Evolutionary conservation across 176 grass and related monocot species (phyloP).

Genomic region (Cocos nucifera): DNA sequence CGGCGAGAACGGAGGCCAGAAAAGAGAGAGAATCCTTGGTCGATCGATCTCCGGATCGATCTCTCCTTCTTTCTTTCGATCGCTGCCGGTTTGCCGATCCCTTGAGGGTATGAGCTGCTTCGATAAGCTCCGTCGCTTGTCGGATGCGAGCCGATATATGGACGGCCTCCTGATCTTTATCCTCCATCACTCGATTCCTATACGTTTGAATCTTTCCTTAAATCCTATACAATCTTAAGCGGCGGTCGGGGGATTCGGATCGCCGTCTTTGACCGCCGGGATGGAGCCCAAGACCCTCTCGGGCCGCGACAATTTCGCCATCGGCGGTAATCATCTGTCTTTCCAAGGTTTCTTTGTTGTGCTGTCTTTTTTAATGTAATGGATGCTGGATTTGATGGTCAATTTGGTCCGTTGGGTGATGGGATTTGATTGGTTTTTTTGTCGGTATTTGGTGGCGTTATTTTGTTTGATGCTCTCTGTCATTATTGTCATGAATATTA

Average conservation of each 20-base stretch:
- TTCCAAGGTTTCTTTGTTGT: too few relatives aligned
- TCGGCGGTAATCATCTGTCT: too few relatives aligned
- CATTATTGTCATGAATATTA: too few relatives aligned
- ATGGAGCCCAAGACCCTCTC: constrained; percentile 16
- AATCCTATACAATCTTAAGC: constrained; percentile 41
- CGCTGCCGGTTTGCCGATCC: constrained; percentile 31
- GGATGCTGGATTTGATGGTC: too few relatives aligned
- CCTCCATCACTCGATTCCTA: constrained; percentile 94
- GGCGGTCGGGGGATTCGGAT: not conserved
- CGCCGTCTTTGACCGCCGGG: constrained; percentile 26
- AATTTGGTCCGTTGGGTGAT: too few relatives aligned
- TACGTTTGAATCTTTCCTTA: constrained; percentile 42
- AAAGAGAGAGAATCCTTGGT: not conserved
- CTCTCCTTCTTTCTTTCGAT: not conserved
- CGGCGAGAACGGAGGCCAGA: not conserved
- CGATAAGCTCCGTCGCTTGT: constrained; percentile 43
- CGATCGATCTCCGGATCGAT: too few relatives aligned
- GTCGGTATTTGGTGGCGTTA: too few relatives aligned
- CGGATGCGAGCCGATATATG: constrained; percentile 42
- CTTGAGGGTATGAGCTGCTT: constrained; percentile 67
- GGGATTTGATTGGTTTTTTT: too few relatives aligned
- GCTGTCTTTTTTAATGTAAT: too few relatives aligned
- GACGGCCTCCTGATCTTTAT: constrained; percentile 97
- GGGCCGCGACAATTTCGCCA: not conserved
- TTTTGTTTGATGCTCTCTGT: too few relatives aligned